Evolutionary conservation across 495 filamentous ascomycete genomes (phyloP).

Genomic region (Penicillium ochrochloron): DNA sequence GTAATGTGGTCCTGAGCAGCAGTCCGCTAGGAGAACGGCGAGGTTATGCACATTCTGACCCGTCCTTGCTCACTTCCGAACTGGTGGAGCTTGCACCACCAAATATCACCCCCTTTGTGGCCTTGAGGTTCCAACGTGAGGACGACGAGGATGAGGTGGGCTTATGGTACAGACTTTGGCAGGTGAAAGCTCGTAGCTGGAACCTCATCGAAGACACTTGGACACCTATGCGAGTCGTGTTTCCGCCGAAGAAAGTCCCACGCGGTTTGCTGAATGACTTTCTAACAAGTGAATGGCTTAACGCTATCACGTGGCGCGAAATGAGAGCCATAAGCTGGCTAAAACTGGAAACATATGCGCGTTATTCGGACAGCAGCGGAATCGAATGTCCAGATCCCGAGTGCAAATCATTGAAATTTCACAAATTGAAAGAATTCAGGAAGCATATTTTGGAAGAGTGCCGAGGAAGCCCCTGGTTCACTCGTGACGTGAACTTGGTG

Average conservation of each 20-base stretch:
- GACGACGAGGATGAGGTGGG: background rate
- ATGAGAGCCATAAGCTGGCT: background rate
- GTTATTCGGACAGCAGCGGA: background rate
- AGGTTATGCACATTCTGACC: background rate
- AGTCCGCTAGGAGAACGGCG: background rate
- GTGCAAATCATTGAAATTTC: background rate
- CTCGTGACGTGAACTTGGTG: background rate
- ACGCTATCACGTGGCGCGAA: background rate
- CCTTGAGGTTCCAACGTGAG: background rate
- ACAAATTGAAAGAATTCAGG: background rate
- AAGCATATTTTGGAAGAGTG: background rate
- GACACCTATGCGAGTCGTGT: slow-evolving; percentile 7
- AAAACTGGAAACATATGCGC: slow-evolving; percentile 3
- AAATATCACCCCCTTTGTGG: background rate
- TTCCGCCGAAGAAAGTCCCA: slow-evolving; percentile 5
- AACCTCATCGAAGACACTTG: background rate
- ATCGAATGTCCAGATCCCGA: slow-evolving; percentile 7
- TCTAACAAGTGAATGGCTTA: background rate
- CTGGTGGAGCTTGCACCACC: background rate
- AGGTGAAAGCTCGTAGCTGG: background rate
- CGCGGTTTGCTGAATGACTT: background rate
- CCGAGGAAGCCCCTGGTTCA: background rate
- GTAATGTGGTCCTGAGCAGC: slow-evolving; percentile 1
- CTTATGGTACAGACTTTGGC: background rate
- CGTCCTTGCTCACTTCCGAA: background rate